A percentile compares a stretch with the other conserved stretches of the same genome.
Evolutionary conservation across 1,284 basidiomycete species (phyloP).

Genomic region (Ustilago loliicola): DNA sequence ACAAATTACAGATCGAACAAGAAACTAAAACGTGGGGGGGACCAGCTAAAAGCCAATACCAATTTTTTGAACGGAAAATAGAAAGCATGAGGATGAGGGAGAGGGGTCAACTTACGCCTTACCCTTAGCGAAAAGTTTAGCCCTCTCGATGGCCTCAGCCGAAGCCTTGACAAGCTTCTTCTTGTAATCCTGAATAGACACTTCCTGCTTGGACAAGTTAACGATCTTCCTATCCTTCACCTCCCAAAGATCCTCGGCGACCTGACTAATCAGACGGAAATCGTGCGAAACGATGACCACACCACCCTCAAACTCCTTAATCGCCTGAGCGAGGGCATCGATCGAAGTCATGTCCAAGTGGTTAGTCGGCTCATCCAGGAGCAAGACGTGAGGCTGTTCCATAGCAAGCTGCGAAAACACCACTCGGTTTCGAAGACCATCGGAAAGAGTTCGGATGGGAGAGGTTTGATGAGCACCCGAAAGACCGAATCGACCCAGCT

Average conservation of each 20-base stretch:
- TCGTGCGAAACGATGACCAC: constrained; percentile 75
- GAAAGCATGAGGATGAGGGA: too few species aligned
- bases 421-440: constrained; percentile 93
- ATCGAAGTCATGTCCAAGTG: constrained; percentile 93
- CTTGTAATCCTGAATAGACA: constrained; percentile 69
- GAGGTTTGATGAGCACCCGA: constrained; percentile 92
- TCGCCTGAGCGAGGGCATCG: constrained; percentile 91
- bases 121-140: constrained; percentile 66
- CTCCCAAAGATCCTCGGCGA: constrained; percentile 93
- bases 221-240: constrained; percentile 93
- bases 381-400: constrained; percentile 72
- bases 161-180: constrained; percentile 66
- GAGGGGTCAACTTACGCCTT: constrained; percentile 26
- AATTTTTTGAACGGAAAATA: too few species aligned
- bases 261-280: constrained; percentile 66
- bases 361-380: constrained; percentile 80
- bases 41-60: too few species aligned
- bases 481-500: constrained; percentile 95
- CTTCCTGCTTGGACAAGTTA: constrained; percentile 87
- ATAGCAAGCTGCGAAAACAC: constrained; percentile 85
- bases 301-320: constrained; percentile 97
- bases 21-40: not conserved
- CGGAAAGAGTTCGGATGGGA: constrained; percentile 90
- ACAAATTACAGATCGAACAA: constrained; percentile 21
- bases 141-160: constrained; percentile 65